Base-by-base conservation (phyloP, 129 eudicot genomes). In the Erigeron canadensis region DNA sequence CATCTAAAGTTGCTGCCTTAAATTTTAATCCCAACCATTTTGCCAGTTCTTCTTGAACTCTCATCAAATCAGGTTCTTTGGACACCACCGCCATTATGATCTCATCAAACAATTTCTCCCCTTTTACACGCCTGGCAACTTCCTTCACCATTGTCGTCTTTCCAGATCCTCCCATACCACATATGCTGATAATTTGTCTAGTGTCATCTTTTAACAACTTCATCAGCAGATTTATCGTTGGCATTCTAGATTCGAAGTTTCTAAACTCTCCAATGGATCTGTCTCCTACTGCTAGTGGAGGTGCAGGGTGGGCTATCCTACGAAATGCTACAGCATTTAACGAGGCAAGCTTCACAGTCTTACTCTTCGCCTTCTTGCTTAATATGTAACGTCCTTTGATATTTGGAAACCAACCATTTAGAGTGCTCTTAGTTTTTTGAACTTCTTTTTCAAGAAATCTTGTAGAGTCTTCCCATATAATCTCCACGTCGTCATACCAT, bases 141-240 rank as follows among this genome's bases (percentile, higher is more conserved):
- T 69, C 80, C 46, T 69, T 8, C 73, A 69, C 84, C 84, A 80
- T 53, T 2, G 69, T 68, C 0, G 80, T 75, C 73, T 80, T 80
- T 12, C 80, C 84, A 19, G 76, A 70, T 23, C 80, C 80, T 2
- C 80, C 71, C 80, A 80, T 75, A 9, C 84, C 80, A 39, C 84
- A 80, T 69, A 80, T 34, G 38, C 80, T 71, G 16, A 80, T 70
- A 18, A 80, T 80, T 7, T 75, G 65, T 65, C 18, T 69, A 10
- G 21, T 47, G 8, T 69, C 84, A 63, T 80, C 76, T 34, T 75
- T 71, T 65, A 75, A 63, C 61, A 51, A 70, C 17, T 22, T 58
- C 80, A 80, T 74, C 69, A 80, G 39, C 61, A 63, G 67, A 53
- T 21, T 63, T 53, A 80, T 70, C 46, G 69, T 75, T 2, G 80